Base-by-base conservation (phyloP, 2,329 filamentous ascomycete genomes). In the Nothophoma quercina region DNA sequence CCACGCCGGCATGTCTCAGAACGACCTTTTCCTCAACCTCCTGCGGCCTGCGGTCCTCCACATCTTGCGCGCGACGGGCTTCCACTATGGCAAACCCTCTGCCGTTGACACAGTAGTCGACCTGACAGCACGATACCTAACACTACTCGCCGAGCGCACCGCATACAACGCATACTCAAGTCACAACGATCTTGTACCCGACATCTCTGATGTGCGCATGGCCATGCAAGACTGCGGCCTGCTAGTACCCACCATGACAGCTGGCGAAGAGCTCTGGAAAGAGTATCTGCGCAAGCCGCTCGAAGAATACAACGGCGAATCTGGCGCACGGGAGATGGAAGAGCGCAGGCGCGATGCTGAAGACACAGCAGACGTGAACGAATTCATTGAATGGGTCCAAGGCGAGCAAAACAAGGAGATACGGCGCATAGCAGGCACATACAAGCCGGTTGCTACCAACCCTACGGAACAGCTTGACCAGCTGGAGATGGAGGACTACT, bases 51-150 rank as follows among this genome's bases (percentile, higher is more conserved):
- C 88, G 39, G 85, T 97, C 55, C 85, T 98, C 51, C 92, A 97
- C 76, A 93, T 96, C 67, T 86, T 98, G 43, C 91, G 93, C 69
- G 91, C 93, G 23, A 88, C 91, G 19, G 93, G 93, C 71, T 98
- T 96, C 78, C 90, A 96, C 72, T 83, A 88, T 33, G 90, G 91
- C 42, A 87, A 87, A 47, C 88, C 91, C 2, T 88, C 88, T 3
- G 92, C 96, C 6, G 81, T 97, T 51, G 93, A 98, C 76, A 88
- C 90, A 8, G 75, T 97, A n/a, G 90, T 91, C 12, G 92, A 97
- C 74, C 82, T 98, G 7, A 88, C 91, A 0, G 89, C 88, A 34
- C 87, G 90, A 60, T 96, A 97, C 75, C 79, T 98, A 51, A 79
- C 85, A 18, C 78, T 90, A 3, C 85, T 97, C 16, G 90, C 90